Evolutionary conservation across 352 stramenopile species (phyloP), one percentile per base, ranked within the genome.

Genomic region (Achlya hypogyna): DNA sequence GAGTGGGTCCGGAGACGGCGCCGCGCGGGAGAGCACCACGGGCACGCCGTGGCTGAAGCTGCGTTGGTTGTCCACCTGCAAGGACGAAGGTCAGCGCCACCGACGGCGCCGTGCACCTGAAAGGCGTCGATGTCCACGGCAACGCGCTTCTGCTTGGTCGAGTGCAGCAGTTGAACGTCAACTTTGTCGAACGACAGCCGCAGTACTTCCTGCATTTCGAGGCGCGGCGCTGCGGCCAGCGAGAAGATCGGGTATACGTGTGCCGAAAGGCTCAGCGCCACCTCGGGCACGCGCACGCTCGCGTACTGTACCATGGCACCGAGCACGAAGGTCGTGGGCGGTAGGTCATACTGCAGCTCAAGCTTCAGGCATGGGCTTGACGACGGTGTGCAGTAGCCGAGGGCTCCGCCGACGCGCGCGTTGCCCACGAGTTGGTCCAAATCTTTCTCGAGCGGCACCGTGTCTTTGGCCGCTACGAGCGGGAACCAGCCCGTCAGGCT

Each of bases 31-130:
- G 14, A 67, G n/a, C 5, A 67, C 43, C 2, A 67, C 60, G 16
- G 60, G 60, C 3, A 67, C 12, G 4, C 51, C 60, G 35, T 67
- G 25, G 42, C 51, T 28, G 4, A 28, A 54, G 32, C 27, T 67
- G 29, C 60, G 45, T n/a, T 67, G 60, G 27, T 67, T 67, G 60
- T 67, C 60, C n/a, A 67, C 60, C 25, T 67, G n/a, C n/a, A n/a
- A n/a, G n/a, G n/a, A n/a, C n/a, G n/a, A n/a, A n/a, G n/a, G n/a
- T n/a, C n/a, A n/a, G n/a, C n/a, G n/a, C n/a, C n/a, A n/a, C n/a
- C n/a, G n/a, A n/a, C n/a, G n/a, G n/a, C n/a, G n/a, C n/a, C n/a
- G n/a, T n/a, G n/a, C n/a, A n/a, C n/a, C n/a, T n/a, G 60, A 31
- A 67, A 58, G 23, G 40, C 20, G 14, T 60, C 60, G 18, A 67